Base-by-base conservation (phyloP, 441 rosid species). In the Pelargonium myrrhifolium region DNA sequence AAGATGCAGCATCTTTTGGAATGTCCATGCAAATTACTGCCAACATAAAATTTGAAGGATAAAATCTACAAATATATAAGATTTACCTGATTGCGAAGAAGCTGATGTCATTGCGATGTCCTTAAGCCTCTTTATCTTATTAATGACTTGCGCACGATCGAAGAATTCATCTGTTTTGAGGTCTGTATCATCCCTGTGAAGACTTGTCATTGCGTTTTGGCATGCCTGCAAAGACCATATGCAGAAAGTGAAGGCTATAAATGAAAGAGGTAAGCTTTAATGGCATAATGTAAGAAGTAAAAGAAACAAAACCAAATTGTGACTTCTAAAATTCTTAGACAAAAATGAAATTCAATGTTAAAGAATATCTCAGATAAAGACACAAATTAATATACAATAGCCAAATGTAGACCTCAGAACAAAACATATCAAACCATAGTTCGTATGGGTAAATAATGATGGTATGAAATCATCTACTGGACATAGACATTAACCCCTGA, bases 21-120 rank as follows among this genome's bases (percentile, higher is more conserved):
- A 43, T 2, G 49, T 43, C 14, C 49, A 43, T 10, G 49, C 11
- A 43, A 43, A 43, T 8, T 14, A 43, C 3, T 14, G 4, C 49
- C 31, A 28, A 28, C 31, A 28, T 28, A 28, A 4, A n/a, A 51
- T 15, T n/a, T 51, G 5, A 51, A 6, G 58, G 4, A 17, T 15
- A 17, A 15, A 49, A 51, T 51, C 58, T 20, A 15, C 2, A 51
- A n/a, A 42, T 14, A 18, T 8, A 51, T n/a, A 65, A 62, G 65
- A 65, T 69, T 37, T 81, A 88, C 96, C 87, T 47, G 94, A 86
- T 35, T 66, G 65, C 42, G 89, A 76, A 70, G 83, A 76, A 68
- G 81, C 70, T 55, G 65, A 73, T 47, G 63, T 65, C 64, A 78
- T 74, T 35, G 86, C 87, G 69, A 56, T 65, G 69, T 82, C 83